These are phyloP conservation scores for Samsoniella hepiali DNA, from an alignment of 2,329 filamentous ascomycete genomes.

Conservation along the genomic window DNA sequence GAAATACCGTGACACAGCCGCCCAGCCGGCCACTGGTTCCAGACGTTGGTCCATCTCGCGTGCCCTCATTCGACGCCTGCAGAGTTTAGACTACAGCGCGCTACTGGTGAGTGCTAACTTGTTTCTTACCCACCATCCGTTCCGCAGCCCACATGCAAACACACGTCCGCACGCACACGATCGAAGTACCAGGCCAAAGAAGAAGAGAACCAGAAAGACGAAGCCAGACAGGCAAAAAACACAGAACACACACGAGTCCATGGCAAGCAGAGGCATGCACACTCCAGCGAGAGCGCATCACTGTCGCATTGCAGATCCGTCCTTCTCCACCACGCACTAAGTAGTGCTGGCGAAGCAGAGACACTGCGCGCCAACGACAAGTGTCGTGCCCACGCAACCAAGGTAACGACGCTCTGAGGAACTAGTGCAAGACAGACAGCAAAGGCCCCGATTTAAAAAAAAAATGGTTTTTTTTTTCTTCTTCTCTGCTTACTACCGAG, in stretches of 20 bases:
- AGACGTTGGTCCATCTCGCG: neutral
- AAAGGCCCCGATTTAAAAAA: constrained; percentile 1
- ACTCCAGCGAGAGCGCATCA: constrained; percentile 6
- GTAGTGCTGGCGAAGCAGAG: constrained; percentile 1
- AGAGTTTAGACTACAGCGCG: constrained; percentile 1
- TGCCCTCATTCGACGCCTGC: constrained; percentile 3
- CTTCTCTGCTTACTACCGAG: neutral
- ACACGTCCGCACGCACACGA: neutral
- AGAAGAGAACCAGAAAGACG: neutral
- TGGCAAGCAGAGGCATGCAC: neutral
- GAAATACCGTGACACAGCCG: neutral
- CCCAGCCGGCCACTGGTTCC: neutral
- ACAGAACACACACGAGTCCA: neutral
- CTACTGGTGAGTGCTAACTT: constrained; percentile 18
- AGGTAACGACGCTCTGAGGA: neutral
- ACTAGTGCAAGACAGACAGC: constrained; percentile 1
- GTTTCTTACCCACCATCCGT: constrained; percentile 16
- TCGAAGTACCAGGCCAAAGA: neutral
- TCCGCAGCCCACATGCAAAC: constrained; percentile 1
- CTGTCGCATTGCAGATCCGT: neutral
- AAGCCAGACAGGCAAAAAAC: neutral
- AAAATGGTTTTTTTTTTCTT: neutral
- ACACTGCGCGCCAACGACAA: constrained; percentile 10
- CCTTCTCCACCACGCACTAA: neutral
- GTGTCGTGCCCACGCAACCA: neutral